These are phyloP conservation scores for Kodamaea fukazawae DNA, from an alignment of 805 yeast species.

Conservation along the genomic window DNA sequence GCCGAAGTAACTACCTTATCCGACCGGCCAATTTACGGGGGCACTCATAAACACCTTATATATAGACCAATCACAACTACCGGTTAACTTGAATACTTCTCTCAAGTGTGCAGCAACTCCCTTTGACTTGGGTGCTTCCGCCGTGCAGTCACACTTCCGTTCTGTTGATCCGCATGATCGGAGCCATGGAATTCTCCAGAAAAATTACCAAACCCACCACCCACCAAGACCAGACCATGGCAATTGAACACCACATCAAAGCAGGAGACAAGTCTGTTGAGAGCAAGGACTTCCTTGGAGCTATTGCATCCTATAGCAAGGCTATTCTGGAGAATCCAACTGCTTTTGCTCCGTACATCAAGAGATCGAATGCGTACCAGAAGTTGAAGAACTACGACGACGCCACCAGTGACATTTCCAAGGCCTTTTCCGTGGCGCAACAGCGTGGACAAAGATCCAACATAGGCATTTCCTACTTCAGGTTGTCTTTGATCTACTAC, in stretches of 20 bases:
- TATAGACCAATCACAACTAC: too few relatives aligned
- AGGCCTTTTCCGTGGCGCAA: slow-evolving; percentile 46
- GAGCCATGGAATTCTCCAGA: slow-evolving; percentile 1
- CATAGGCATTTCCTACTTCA: slow-evolving; percentile 47
- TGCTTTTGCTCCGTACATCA: slow-evolving; percentile 46
- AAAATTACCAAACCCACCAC: background rate
- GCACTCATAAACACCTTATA: too few relatives aligned
- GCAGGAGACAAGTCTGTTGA: slow-evolving; percentile 32
- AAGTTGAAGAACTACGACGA: slow-evolving; percentile 46
- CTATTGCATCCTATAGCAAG: slow-evolving; percentile 38
- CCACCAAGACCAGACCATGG: slow-evolving; percentile 22
- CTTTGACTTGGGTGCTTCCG: too few relatives aligned
- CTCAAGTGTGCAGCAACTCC: too few relatives aligned
- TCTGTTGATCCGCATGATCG: too few relatives aligned
- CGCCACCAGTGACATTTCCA: slow-evolving; percentile 46
- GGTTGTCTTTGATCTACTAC: slow-evolving; percentile 47
- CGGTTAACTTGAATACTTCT: too few relatives aligned
- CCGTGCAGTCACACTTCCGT: too few relatives aligned
- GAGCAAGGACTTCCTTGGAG: slow-evolving; percentile 40
- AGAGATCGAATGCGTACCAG: slow-evolving; percentile 50
- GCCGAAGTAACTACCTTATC: too few relatives aligned
- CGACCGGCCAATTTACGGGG: too few relatives aligned
- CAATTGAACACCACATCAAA: slow-evolving; percentile 34
- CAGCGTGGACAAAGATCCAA: slow-evolving; percentile 45
- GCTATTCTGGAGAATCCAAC: slow-evolving; percentile 43